Base-by-base conservation (phyloP, 1,139 yeast genomes). In the Blastobotrys aristatus region DNA sequence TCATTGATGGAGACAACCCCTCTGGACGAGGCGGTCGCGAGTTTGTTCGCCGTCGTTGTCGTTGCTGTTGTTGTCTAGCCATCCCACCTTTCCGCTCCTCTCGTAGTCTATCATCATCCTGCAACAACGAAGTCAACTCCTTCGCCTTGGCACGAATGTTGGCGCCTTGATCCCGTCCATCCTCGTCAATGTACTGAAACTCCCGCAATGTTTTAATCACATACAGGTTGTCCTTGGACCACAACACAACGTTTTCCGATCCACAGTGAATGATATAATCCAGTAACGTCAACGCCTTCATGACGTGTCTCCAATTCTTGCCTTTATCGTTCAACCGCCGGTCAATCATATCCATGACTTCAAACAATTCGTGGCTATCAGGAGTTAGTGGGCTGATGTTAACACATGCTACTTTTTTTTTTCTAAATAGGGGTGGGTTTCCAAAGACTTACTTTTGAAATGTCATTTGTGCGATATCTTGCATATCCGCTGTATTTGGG, bases 281-380 rank as follows among this genome's bases (percentile, higher is more conserved):
- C 60, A 92, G 74, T 13, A 92, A 84, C 1, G 96, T 86, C 57
- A 92, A 74, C 1, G 68, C 69, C 57, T 92, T 94, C 55, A 95
- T 92, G 40, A 92, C 92, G 67, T 92, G 99, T 57, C 97, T 79
- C 98, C 98, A 92, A 69, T 92, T 87, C 66, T 90, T 92, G 51
- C 98, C 98, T 72, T 90, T 90, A 63, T 92, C 98, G 63, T 92
- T 92, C 58, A 94, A 73, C 56, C 99, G 77, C 58, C 90, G 82
- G 68, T 90, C 98, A 47, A 92, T 69, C 88, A 94, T 89, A 63
- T 92, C 97, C 96, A 92, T 86, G 43, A 92, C 80, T 61, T 90
- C 96, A 61, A 88, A 76, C 57, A 90, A 82, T 57, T 88, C 96
- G 6, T 86, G 81, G 55, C 71, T 71, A 53, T 31, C 48, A 13